phyloP scores from a whole-genome alignment of 2,329 filamentous ascomycete species.

The Bipolaris sorokiniana region DNA sequence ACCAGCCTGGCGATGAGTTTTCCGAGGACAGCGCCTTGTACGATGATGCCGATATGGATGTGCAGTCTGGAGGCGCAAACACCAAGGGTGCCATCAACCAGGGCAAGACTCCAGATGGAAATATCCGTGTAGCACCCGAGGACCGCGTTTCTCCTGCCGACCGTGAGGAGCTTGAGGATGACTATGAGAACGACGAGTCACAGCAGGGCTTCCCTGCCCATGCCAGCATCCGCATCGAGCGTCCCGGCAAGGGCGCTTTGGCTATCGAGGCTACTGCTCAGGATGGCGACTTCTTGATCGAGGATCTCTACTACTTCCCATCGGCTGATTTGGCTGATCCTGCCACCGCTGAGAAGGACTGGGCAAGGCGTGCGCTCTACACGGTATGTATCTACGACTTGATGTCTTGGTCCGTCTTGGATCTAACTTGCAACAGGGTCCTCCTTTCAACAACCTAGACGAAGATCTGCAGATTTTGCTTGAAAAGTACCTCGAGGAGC shows the following conservation, averaged over 20 bases:
- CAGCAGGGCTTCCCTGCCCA: conserved; percentile 74
- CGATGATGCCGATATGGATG: conserved; percentile 48
- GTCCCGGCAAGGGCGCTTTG: conserved; percentile 82
- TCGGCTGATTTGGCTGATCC: conserved; percentile 79
- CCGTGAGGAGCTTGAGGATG: conserved; percentile 63
- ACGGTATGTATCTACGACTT: conserved; percentile 48
- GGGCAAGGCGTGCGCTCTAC: conserved; percentile 79
- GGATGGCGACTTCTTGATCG: conserved; percentile 84
- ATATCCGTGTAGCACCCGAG: conserved; percentile 62
- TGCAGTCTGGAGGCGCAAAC: conserved; percentile 63
- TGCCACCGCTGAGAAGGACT: conserved; percentile 75
- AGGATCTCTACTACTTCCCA: conserved; percentile 88
- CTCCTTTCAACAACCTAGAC: conserved; percentile 91
- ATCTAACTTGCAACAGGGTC: conserved; percentile 58
- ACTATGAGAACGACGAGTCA: conserved; percentile 60
- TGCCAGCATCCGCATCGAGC: conserved; percentile 87
- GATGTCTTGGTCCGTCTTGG: background rate
- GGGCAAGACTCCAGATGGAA: conserved; percentile 57
- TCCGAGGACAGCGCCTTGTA: conserved; percentile 59
- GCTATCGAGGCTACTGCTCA: conserved; percentile 85
- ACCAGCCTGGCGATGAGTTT: conserved; percentile 52
- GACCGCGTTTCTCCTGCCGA: conserved; percentile 64
- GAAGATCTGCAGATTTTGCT: conserved; percentile 92
- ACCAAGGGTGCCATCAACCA: conserved; percentile 64
- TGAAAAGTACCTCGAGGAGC: conserved; percentile 93